Evolutionary conservation across 305 asterid genomes (phyloP), one percentile per base, ranked within the genome.

Genomic region (Andrographis paniculata): DNA sequence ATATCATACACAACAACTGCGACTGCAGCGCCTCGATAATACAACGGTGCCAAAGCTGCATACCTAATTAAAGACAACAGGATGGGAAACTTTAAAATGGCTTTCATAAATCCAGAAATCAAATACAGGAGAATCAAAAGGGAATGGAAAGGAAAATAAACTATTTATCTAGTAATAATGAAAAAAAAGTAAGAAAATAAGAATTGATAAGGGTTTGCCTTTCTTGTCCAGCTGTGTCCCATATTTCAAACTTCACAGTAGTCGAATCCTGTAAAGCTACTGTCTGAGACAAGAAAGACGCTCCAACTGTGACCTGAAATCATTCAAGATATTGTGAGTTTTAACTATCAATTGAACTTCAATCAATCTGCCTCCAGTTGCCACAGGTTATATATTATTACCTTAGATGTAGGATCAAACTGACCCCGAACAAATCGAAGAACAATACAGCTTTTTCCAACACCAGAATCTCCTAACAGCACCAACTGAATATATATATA

Each of bases 171-270:
- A 30, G 9, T 9, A 27, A 1, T n/a, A n/a, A 5, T 0, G 15
- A 2, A 48, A 21, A 48, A 17, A 6, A 13, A 14, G 3, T 23
- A 15, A 53, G 30, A 67, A 16, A 58, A 47, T 27, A 20, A 31
- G 12, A 41, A 46, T 44, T 45, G 9, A 37, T 14, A 24, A 44
- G 37, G 42, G 20, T 31, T 19, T 17, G 87, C 99, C 99, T 91
- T 69, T 91, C 99, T 71, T 91, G 99, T 18, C 99, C 99, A 14
- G 99, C 99, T 23, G 99, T 91, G 61, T 91, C 99, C 99, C 99
- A 91, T 75, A 91, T 91, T 79, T 91, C 99, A 66, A 83, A 91
- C 66, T 91, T 91, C 38, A 91, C 95, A 0, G 96, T 91, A 7
- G 95, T 83, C 48, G 95, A 86, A 67, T 91, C 99, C 55, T 83